Base-by-base conservation (phyloP, 2,329 filamentous ascomycete genomes). In the Ceratocystis eucalypticola region DNA sequence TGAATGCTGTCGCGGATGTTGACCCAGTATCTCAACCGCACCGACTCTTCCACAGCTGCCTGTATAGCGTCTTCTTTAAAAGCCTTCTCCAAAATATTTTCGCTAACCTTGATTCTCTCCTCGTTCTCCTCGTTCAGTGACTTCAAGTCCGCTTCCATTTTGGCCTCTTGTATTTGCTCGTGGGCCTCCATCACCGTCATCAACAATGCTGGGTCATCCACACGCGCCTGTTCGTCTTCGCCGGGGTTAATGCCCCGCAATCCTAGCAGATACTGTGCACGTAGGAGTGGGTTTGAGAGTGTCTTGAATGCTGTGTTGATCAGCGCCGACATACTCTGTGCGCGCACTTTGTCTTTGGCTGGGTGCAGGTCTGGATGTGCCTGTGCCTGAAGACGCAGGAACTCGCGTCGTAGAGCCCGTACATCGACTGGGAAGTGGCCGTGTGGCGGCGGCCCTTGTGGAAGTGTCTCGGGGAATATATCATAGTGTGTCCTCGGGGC, bases 241-340 rank as follows among this genome's bases (percentile, higher is more conserved):
- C 85, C 86, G 0, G 94, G 85, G 72, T 96, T 89, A 22, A 92
- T 82, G 0, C 87, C 90, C 50, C 86, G 82, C 65, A 86, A 81
- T 68, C 87, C 77, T 3, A 97, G 82, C 5, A 97, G 78, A 74
- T 97, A 96, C 74, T 96, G 91, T n/a, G 93, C 92, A 28, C 94
- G 84, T 61, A 84, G 76, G 12, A 99, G 79, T 17, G 94, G 92
- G 71, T 87, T 84, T 62, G 83, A 79, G 0, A 99, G 82, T 2
- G 92, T 96, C 72, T 85, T 87, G 80, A 95, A 97, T 0, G 94
- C 94, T 70, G 91, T 87, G 79, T 97, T 97, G 75, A 97, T 92
- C 30, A 84, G 82, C 6, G 90, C 84, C 8, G 88, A 94, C n/a
- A 86, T 79, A 0, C 85, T 88, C 75, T 95, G 89, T 22, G 91